phyloP scores from a whole-genome alignment of 2,329 filamentous ascomycete genomes.

The Epichloe brachyelytri region DNA sequence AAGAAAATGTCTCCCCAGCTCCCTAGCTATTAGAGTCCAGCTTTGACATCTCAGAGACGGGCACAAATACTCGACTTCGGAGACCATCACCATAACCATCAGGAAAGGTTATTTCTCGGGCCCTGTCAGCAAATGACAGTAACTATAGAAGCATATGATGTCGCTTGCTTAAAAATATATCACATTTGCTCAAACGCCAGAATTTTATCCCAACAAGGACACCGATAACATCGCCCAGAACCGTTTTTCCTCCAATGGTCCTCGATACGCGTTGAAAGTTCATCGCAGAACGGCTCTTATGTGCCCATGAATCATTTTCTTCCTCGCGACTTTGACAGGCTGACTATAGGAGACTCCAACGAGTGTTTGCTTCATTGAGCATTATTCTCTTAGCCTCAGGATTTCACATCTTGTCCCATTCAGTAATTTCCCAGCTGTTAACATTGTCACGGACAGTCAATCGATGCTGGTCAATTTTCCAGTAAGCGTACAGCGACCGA shows the following conservation, averaged over 20 bases:
- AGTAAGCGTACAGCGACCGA: constrained; percentile 50
- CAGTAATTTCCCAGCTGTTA: constrained; percentile 47
- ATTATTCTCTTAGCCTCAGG: background rate
- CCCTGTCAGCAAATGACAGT: constrained; percentile 1
- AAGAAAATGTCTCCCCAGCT: background rate
- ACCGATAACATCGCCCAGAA: background rate
- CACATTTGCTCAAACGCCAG: background rate
- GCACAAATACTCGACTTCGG: background rate
- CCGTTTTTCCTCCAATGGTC: background rate
- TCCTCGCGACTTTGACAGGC: background rate
- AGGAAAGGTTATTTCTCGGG: background rate
- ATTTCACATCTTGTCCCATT: constrained; percentile 30
- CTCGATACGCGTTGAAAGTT: background rate
- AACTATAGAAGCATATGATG: background rate
- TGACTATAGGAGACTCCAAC: background rate
- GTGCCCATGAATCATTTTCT: background rate
- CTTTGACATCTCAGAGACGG: background rate
- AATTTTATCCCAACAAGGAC: background rate
- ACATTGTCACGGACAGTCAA: constrained; percentile 56
- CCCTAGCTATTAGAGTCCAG: background rate
- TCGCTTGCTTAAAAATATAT: constrained; percentile 1
- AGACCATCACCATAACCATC: background rate
- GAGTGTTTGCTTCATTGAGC: background rate
- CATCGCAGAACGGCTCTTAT: constrained; percentile 2
- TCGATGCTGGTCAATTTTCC: constrained; percentile 57